A percentile compares a stretch with the other conserved stretches of the same genome.
These are phyloP conservation scores for Triticum turgidum DNA, from an alignment of 176 grass and related monocot species.

Conservation along the genomic window DNA sequence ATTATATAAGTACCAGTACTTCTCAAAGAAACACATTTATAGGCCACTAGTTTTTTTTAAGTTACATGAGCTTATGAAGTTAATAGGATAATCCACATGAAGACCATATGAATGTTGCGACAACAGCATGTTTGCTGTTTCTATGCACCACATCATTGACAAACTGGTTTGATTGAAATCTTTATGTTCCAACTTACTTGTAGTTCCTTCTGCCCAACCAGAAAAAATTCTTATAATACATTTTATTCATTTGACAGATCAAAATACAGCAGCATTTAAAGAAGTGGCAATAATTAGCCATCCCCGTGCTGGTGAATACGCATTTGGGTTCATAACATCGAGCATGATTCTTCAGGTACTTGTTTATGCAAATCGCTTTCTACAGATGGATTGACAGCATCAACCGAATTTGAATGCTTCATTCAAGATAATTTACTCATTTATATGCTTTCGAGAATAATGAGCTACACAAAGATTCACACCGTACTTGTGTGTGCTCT, in stretches of 20 bases:
- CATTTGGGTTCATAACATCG: constrained; percentile 98
- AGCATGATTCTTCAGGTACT: constrained; percentile 88
- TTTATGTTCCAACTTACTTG: constrained; percentile 14
- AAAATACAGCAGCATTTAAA: constrained; percentile 96
- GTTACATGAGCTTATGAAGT: not conserved
- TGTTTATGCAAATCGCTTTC: constrained; percentile 3
- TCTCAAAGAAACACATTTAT: constrained; percentile 10
- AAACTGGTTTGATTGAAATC: not conserved
- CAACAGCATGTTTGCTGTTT: not conserved
- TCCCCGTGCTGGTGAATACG: constrained; percentile 92
- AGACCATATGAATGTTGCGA: not conserved
- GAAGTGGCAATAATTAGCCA: constrained; percentile 98
- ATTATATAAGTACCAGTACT: not conserved
- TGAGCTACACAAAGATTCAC: not conserved
- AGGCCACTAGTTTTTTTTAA: not conserved
- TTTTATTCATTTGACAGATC: constrained; percentile 59
- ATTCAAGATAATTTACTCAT: not conserved
- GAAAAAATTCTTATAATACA: not conserved
- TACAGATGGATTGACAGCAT: not conserved
- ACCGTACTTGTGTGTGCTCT: not conserved
- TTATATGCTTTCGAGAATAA: not conserved
- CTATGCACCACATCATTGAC: not conserved
- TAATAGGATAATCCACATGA: not conserved
- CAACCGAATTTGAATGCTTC: not conserved
- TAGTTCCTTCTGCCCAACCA: constrained; percentile 14